phyloP scores from a whole-genome alignment of 371 early-diverging fungal genomes.

The Mucor irregularis region DNA sequence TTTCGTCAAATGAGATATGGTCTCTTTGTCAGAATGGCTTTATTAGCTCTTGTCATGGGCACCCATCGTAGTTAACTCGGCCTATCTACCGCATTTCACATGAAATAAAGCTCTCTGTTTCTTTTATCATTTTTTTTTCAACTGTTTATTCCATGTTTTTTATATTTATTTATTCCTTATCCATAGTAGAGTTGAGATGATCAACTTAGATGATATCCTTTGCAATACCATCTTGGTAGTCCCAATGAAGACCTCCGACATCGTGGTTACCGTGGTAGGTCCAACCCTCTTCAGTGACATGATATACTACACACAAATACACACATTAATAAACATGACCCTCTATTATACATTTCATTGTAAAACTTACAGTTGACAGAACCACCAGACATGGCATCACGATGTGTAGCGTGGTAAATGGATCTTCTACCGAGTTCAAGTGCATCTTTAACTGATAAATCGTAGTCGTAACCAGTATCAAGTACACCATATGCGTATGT shows the following conservation, averaged over 20 bases:
- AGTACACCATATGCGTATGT: conserved; percentile 98
- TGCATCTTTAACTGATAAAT: conserved; percentile 93
- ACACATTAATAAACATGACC: neutral
- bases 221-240: conserved; percentile 60
- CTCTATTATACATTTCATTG: neutral
- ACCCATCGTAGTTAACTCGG: conserved; percentile 31
- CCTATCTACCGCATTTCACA: no score
- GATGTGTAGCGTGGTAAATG: conserved; percentile 98
- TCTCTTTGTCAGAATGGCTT: conserved; percentile 96
- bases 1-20: conserved; percentile 98
- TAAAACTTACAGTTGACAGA: conserved; percentile 76
- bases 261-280: conserved; percentile 84
- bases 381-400: conserved; percentile 99
- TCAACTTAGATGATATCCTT: conserved; percentile 19
- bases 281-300: conserved; percentile 94
- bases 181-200: no score
- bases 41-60: conserved; percentile 82
- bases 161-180: no score
- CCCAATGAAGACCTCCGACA: conserved; percentile 86
- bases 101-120: no score
- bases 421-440: conserved; percentile 94
- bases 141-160: no score
- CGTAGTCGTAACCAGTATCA: conserved; percentile 88
- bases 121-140: no score
- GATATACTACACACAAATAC: conserved; percentile 77